Evolutionary conservation across 2,329 filamentous ascomycete species (phyloP), one percentile per base, ranked within the genome.

Genomic region (Ophiostoma populinum): DNA sequence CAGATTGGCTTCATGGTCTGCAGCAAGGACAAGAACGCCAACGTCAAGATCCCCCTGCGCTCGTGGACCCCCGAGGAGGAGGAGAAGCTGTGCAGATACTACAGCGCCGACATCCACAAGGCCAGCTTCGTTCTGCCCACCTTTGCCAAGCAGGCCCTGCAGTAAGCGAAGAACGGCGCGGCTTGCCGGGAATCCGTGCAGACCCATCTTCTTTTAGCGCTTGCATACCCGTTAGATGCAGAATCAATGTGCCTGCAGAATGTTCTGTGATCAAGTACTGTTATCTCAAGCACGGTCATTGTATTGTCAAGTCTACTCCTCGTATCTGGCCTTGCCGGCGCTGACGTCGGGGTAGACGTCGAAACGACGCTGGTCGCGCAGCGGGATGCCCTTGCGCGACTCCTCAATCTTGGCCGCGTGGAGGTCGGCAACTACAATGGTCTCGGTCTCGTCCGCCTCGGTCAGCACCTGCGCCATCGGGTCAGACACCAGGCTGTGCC

Each of bases 1-100:
- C 90, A 98, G 67, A 98, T 98, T 53, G 90, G 90, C 55, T 98
- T 98, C 77, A 94, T 98, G 86, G 82, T 98, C 55, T 95, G 90
- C 76, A 81, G 70, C 77, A 95, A 98, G 75, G 87, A 95, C 55
- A 65, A 75, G 55, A 74, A 61, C 54, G 73, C 76, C 57, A 71
- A 98, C 61, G 70, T 95, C 55, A 82, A 71, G 58, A 80, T 76
- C 60, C 90, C 90, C 36, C 54, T 94, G 43, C 79, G 90, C 53
- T 67, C 61, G 49, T 92, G 85, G 78, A 67, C 73, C 44, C 55
- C 67, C 45, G 86, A 92, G 61, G 85, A 95, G 62, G 90, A 98
- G 71, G 76, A 82, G 53, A 77, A 82, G 59, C 66, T 87, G 50
- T 93, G 83, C 80, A 73, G 72, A 56, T 98, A 98, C 75, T 98